Percentiles rank a stretch among this genome's conserved stretches.
phyloP scores from a whole-genome alignment of 129 eudicot genomes.

The Flaveria ramosissima region DNA sequence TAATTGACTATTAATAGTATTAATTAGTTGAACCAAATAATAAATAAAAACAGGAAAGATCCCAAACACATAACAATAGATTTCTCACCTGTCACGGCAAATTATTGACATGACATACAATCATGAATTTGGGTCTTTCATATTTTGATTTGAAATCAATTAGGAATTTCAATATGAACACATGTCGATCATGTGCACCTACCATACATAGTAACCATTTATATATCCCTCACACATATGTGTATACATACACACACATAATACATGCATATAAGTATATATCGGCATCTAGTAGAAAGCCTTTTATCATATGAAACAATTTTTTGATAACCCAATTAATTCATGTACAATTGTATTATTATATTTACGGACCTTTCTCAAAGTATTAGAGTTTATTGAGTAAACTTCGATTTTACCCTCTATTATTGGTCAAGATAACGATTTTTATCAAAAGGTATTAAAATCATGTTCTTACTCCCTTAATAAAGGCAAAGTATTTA shows the following conservation, averaged over 20 bases:
- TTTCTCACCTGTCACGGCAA: constrained; percentile 25
- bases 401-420: too few relatives aligned
- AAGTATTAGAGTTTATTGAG: too few relatives aligned
- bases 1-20: not conserved
- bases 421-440: too few relatives aligned
- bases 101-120: constrained; percentile 20
- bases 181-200: constrained; percentile 27
- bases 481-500: too few relatives aligned
- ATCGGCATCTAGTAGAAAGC: too few relatives aligned
- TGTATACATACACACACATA: not conserved
- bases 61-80: constrained; percentile 33
- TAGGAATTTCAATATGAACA: constrained; percentile 15
- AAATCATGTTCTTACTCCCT: too few relatives aligned
- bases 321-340: too few relatives aligned
- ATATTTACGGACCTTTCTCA: too few relatives aligned
- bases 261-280: too few relatives aligned
- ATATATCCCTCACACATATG: not conserved
- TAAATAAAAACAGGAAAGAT: constrained; percentile 23
- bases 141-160: constrained; percentile 18
- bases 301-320: too few relatives aligned
- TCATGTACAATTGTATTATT: too few relatives aligned
- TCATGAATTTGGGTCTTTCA: constrained; percentile 9
- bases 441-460: too few relatives aligned
- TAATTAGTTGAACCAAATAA: constrained; percentile 14
- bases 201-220: constrained; percentile 19